Base-by-base conservation (phyloP, 345 rosid species). In the Lepidium didymum region DNA sequence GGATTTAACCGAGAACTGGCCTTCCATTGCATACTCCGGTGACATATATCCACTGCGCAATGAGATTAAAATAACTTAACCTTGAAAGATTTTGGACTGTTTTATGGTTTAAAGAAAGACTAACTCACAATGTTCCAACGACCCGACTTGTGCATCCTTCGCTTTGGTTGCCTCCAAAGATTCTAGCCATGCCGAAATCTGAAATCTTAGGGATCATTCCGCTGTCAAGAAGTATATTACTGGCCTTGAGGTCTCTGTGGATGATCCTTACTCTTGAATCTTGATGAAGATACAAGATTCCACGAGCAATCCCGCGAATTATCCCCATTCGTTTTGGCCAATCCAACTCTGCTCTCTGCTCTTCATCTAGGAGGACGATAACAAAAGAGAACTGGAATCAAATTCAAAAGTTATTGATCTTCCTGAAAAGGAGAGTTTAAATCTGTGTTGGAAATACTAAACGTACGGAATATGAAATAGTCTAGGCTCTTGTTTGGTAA, bases 401-500 rank as follows among this genome's bases (percentile, higher is more conserved):
- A 21, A 29, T 29, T 40, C 9, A n/a, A 1, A n/a, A 74, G 38
- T 58, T 46, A 14, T 56, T 53, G 52, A 58, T 25, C 27, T 36
- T 59, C 15, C 12, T 10, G 18, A 62, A 29, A 10, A 8, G 2
- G 8, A 34, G 3, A 21, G 2, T 3, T 13, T 12, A 10, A 49
- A 35, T 6, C 0, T 38, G 59, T 8, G 18, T 4, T n/a, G 1
- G 15, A 44, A 16, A 14, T 16, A 25, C 15, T 6, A 8, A 60
- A 51, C 80, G 6, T 59, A 80, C 84, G 81, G 55, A 80, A 83
- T 15, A 83, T 71, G 50, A 80, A 74, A 53, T 19, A 42, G 34
- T 77, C 81, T 67, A 83, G 75, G 70, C 87, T 81, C 59, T 67
- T 68, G 54, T 84, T 84, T 5, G 82, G 84, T 80, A 79, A 64